Percentiles rank a stretch among this genome's conserved stretches.
Evolutionary conservation across 2,329 filamentous ascomycete species (phyloP).

Genomic region (Metarhizium humberi): DNA sequence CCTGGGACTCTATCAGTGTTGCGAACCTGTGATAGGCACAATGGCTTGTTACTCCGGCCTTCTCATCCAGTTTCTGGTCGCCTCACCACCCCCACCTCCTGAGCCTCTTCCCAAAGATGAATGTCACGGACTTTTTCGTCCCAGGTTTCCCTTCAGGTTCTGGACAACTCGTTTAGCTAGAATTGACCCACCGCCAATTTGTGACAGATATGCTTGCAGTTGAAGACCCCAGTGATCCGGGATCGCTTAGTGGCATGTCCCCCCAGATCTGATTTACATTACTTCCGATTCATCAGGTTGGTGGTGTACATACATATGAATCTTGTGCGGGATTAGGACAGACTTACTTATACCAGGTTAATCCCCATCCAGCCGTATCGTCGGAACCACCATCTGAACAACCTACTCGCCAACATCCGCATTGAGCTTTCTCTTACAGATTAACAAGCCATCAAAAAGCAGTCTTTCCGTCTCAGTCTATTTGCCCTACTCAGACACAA

Average conservation of each 20-base stretch:
- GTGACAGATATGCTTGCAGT: constrained; percentile 9
- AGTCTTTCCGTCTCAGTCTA: not conserved
- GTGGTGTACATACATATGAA: not conserved
- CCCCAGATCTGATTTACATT: constrained; percentile 13
- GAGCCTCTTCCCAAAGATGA: constrained; percentile 3
- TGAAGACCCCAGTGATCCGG: constrained; percentile 1
- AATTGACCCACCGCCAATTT: constrained; percentile 12
- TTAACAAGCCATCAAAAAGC: not conserved
- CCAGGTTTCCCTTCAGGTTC: constrained; percentile 3
- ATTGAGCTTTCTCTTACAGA: not conserved
- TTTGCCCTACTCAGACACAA: not conserved
- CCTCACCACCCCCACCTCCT: constrained; percentile 4
- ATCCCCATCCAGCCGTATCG: constrained; percentile 4
- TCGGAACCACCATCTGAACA: constrained; percentile 3
- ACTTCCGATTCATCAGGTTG: constrained; percentile 1
- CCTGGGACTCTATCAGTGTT: not conserved
- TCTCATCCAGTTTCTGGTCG: not conserved
- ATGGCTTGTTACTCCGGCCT: not conserved
- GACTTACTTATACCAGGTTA: constrained; percentile 11
- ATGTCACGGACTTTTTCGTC: constrained; percentile 8
- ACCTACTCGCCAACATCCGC: not conserved
- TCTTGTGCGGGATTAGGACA: constrained; percentile 2
- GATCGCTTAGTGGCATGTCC: constrained; percentile 8
- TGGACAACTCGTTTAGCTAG: constrained; percentile 4
- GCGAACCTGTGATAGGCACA: not conserved